A percentile compares a stretch with the other conserved stretches of the same genome.
Conservation (phyloP, 208 protist genomes). For the Hexamita inflata region DNA sequence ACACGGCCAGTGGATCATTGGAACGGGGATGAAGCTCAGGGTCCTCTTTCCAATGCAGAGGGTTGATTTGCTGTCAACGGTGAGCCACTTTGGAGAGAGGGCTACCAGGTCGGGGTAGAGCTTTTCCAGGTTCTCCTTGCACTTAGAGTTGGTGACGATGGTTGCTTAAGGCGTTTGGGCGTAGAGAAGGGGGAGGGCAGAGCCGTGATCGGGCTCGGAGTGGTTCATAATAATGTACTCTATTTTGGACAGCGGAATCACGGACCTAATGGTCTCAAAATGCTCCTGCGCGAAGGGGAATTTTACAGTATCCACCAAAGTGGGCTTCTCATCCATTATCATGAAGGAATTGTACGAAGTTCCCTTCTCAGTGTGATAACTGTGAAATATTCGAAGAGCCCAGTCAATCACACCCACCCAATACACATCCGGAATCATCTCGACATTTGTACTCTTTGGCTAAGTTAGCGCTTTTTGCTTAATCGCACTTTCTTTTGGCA, state of each 20-base stretch:
- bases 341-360: slow-evolving; percentile 18
- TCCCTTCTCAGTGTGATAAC: slow-evolving; percentile 15
- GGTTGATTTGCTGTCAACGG: slow-evolving; percentile 14
- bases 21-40: slow-evolving; percentile 16
- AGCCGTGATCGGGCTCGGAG: neutral
- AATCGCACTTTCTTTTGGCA: no score
- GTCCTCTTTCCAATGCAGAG: slow-evolving; percentile 16
- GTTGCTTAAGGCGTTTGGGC: neutral
- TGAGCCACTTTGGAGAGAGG: slow-evolving; percentile 12
- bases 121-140: slow-evolving; percentile 11
- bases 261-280: neutral
- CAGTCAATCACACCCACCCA: slow-evolving; percentile 23
- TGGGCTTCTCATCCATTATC: neutral
- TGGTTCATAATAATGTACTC: slow-evolving; percentile 19
- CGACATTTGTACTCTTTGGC: no score
- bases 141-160: neutral
- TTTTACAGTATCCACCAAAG: slow-evolving; percentile 18
- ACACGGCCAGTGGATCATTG: slow-evolving; percentile 7
- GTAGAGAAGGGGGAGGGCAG: neutral
- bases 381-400: slow-evolving; percentile 1
- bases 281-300: neutral
- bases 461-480: no score
- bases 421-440: slow-evolving; percentile 18
- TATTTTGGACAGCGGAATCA: neutral
- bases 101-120: neutral